Conservation (phyloP, 129 eudicot genomes). For the Gnaphalium uliginosum region DNA sequence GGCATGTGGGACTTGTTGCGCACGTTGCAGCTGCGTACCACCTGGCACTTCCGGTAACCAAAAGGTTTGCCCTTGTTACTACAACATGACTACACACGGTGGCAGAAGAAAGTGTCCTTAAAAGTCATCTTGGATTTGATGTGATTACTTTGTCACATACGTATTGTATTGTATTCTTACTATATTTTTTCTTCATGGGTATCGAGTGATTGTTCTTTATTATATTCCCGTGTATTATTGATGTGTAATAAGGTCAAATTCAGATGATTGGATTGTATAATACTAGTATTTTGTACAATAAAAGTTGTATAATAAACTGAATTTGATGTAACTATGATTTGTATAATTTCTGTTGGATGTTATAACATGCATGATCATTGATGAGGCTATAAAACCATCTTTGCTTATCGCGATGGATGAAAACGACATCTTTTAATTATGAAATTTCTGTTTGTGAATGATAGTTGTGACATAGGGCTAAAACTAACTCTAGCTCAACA, state of each 20-base stretch:
- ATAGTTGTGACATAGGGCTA: not conserved
- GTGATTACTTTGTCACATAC: not conserved
- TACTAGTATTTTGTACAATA: constrained; percentile 28
- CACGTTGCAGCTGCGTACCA: constrained; percentile 73
- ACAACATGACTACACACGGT: constrained; percentile 58
- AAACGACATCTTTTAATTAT: not conserved
- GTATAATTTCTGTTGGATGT: not conserved
- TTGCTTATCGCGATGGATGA: not conserved
- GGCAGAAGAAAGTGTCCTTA: constrained; percentile 45
- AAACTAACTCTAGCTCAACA: not conserved
- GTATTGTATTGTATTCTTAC: not conserved
- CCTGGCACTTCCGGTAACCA: constrained; percentile 76
- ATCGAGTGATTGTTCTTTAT: not conserved
- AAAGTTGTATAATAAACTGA: constrained; percentile 29
- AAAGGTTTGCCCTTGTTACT: constrained; percentile 64
- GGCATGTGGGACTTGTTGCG: constrained; percentile 78
- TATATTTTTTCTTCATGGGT: constrained; percentile 2
- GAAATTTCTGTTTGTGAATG: not conserved
- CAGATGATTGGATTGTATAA: constrained; percentile 24
- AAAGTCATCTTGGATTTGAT: not conserved
- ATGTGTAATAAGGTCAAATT: not conserved
- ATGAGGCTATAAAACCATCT: not conserved
- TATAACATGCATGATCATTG: not conserved
- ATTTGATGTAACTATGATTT: constrained; percentile 2
- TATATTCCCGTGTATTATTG: not conserved